Conservation (phyloP, 805 yeast genomes). For the Saccharomycopsis babjevae region DNA sequence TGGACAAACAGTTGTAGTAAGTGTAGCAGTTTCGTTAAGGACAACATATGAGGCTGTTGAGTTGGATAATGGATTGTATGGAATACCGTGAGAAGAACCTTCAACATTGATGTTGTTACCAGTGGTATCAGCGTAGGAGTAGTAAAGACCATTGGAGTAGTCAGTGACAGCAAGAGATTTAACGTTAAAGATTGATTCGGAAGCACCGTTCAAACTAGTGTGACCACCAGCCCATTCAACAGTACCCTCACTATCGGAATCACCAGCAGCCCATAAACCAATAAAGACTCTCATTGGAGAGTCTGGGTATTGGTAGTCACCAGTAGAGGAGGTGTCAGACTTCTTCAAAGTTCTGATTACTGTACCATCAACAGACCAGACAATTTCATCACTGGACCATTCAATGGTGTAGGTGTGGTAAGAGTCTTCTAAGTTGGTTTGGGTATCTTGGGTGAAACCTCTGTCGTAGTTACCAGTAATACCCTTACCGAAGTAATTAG, state of each 20-base stretch:
- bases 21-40: slow-evolving; percentile 9
- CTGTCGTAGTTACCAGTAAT: slow-evolving; percentile 50
- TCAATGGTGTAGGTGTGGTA: slow-evolving; percentile 58
- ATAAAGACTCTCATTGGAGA: slow-evolving; percentile 44
- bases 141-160: slow-evolving; percentile 38
- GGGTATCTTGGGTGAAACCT: slow-evolving; percentile 43
- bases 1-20: slow-evolving; percentile 16
- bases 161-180: slow-evolving; percentile 39
- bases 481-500: slow-evolving; percentile 59
- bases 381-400: slow-evolving; percentile 44
- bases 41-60: slow-evolving; percentile 15
- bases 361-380: slow-evolving; percentile 52
- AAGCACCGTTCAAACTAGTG: slow-evolving; percentile 39
- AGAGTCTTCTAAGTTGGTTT: slow-evolving; percentile 34
- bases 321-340: slow-evolving; percentile 42
- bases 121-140: slow-evolving; percentile 30
- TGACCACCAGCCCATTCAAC: slow-evolving; percentile 54
- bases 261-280: slow-evolving; percentile 45
- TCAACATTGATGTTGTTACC: slow-evolving; percentile 34
- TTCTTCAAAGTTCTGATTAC: slow-evolving; percentile 43
- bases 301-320: slow-evolving; percentile 49
- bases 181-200: slow-evolving; percentile 38
- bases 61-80: slow-evolving; percentile 9
- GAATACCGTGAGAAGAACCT: slow-evolving; percentile 26
- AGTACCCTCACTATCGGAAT: slow-evolving; percentile 38